Percentiles rank a stretch among this genome's conserved stretches.
phyloP scores from a whole-genome alignment of 208 protist genomes.

The Naegleria gruberi region DNA sequence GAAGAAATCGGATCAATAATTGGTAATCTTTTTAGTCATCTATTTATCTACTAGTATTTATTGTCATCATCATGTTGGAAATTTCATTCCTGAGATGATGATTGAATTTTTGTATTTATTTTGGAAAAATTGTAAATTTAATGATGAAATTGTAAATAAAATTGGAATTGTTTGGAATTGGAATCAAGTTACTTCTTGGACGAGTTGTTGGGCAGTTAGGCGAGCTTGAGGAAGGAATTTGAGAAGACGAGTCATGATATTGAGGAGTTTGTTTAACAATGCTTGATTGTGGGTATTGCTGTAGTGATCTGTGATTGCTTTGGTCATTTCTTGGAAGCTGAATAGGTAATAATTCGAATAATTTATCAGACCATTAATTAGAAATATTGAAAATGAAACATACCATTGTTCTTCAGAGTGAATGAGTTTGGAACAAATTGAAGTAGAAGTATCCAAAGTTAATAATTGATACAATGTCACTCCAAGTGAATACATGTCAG shows the following conservation, averaged over 20 bases:
- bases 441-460: neutral
- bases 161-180: too few species aligned
- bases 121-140: too few species aligned
- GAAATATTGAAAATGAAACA: neutral
- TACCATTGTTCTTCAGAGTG: neutral
- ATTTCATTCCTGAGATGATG: too few species aligned
- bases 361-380: neutral
- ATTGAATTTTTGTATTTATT: too few species aligned
- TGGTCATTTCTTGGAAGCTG: neutral
- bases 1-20: neutral
- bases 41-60: too few species aligned
- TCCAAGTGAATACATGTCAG: neutral
- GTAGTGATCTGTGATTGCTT: neutral
- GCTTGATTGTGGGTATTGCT: neutral
- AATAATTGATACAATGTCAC: conserved; percentile 10
- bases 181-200: too few species aligned
- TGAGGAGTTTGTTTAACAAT: neutral
- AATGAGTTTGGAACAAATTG: neutral
- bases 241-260: neutral
- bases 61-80: too few species aligned
- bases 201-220: neutral
- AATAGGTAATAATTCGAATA: too few species aligned
- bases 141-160: too few species aligned
- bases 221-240: neutral
- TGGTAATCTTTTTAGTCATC: too few species aligned